phyloP scores from a whole-genome alignment of 306 rosid genomes.

The Pyrus bretschneideri region DNA sequence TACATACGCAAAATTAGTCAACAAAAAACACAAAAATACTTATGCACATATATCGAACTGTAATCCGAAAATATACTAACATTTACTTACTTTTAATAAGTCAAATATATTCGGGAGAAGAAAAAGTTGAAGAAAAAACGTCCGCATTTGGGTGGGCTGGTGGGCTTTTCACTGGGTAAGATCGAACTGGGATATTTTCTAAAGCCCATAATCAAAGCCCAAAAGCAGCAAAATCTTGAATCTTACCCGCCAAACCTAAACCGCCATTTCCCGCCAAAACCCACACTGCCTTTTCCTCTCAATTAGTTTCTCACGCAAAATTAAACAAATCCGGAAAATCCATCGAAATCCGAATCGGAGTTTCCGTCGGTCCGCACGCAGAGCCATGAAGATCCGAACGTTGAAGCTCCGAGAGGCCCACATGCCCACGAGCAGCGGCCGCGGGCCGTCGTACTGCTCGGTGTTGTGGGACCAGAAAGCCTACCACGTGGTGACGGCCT shows the following conservation, averaged over 20 bases:
- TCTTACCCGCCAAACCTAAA: conserved; percentile 29
- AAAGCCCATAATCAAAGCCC: neutral
- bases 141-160: too few relatives aligned
- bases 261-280: conserved; percentile 35
- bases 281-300: neutral
- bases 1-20: too few relatives aligned
- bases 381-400: conserved; percentile 69
- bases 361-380: neutral
- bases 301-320: neutral
- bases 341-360: neutral
- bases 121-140: too few relatives aligned
- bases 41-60: too few relatives aligned
- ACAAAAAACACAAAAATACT: rapidly evolving
- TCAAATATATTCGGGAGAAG: too few relatives aligned
- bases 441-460: conserved; percentile 70
- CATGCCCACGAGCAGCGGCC: conserved; percentile 34
- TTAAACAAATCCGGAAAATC: neutral
- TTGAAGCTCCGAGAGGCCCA: conserved; percentile 86
- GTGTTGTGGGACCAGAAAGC: conserved; percentile 83
- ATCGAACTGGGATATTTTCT: too few relatives aligned
- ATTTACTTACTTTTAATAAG: too few relatives aligned
- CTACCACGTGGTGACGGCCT: conserved; percentile 62
- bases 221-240: neutral
- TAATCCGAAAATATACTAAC: too few relatives aligned
- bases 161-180: too few relatives aligned